Base-by-base conservation (phyloP, 306 rosid genomes). In the Medicago arabica region DNA sequence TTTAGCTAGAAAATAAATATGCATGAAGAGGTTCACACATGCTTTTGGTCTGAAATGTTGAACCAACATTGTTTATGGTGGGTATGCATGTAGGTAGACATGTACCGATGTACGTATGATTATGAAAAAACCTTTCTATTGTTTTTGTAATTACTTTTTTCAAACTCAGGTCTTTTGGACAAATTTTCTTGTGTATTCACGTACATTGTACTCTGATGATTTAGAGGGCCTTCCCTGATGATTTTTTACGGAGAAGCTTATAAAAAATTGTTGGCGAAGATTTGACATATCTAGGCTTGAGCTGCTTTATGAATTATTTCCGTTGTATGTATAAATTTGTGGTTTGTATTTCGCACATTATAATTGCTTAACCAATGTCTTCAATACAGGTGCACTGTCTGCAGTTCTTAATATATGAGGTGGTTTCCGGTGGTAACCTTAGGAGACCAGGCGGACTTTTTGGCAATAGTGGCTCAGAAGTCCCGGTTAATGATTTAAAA, bases 371-470 rank as follows among this genome's bases (percentile, higher is more conserved):
- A 58, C 74, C 71, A 60, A 18, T 53, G 75, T 85, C 85, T 81
- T 80, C 69, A 82, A 69, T 73, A 17, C 82, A 95, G 98, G 93
- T 92, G 69, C 98, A 95, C 83, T 92, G 98, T 88, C 85, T 95
- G 92, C 98, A 92, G 86, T 95, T 95, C 84, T 85, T 95, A 81
- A 92, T 95, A 85, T 92, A 95, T 78, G 96, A 95, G 86, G 93
- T 89, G 83, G 98, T 95, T 69, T 95, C 98, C 78, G 98, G 98
- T 80, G 98, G 98, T 59, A 95, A 94, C 83, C 97, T 92, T 73
- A 83, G 97, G 90, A 92, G 93, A 90, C 98, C 98, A 47, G 98
- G 98, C 47, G 98, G 98, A 49, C 97, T 94, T 60, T 94, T 94
- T 80, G 97, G 98, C 72, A 94, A 94, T 75, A 90, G 90, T 82